Conservation (phyloP, 768 basidiomycete genomes). For the Leccinum broughii region DNA sequence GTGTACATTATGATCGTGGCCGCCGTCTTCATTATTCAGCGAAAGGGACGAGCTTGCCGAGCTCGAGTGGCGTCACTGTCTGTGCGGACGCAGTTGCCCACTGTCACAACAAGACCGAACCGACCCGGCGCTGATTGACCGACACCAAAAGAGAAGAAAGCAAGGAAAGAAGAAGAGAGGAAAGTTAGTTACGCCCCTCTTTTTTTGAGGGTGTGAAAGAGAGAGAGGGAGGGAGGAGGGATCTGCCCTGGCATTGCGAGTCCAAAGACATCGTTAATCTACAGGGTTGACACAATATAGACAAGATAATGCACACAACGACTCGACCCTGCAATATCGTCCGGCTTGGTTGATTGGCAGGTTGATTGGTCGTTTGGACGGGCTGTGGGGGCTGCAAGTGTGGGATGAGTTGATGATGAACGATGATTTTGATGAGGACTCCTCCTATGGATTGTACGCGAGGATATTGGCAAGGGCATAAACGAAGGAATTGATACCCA, state of each 20-base stretch:
- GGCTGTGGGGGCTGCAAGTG: background rate
- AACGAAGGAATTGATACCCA: background rate
- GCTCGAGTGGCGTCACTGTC: background rate
- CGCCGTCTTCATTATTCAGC: background rate
- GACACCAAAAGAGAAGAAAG: background rate
- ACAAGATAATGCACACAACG: background rate
- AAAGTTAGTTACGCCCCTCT: background rate
- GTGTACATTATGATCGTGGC: background rate
- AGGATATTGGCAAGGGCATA: background rate
- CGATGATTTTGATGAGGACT: background rate
- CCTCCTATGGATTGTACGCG: background rate
- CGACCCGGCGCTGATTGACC: background rate
- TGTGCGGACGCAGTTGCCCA: background rate
- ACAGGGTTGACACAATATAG: background rate
- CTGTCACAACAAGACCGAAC: background rate
- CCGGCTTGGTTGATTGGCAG: background rate
- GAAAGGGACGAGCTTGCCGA: background rate
- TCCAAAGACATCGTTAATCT: background rate
- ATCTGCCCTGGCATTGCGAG: background rate
- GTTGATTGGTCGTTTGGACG: background rate
- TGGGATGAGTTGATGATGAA: background rate
- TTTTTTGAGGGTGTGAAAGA: background rate
- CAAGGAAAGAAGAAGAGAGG: background rate
- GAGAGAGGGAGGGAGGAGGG: background rate
- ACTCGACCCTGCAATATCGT: background rate